phyloP scores from a whole-genome alignment of 208 protist species.

The Leishmania arabica region DNA sequence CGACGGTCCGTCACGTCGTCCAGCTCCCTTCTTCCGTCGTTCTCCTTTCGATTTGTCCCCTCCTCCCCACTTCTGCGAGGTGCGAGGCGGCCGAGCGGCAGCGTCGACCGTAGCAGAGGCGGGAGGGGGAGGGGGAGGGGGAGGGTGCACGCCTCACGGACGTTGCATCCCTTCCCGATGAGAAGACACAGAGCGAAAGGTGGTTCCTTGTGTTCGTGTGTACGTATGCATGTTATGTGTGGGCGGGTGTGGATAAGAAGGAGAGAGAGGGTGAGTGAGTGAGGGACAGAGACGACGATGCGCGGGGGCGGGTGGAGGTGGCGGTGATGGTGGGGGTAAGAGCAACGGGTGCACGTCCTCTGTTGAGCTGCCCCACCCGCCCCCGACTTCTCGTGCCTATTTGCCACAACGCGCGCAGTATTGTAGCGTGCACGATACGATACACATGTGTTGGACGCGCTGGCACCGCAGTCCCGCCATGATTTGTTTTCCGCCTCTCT shows the following conservation, averaged over 20 bases:
- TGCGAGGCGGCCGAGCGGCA: not conserved
- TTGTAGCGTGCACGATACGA: not conserved
- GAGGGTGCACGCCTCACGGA: not conserved
- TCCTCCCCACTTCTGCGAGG: not conserved
- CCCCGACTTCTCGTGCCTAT: not conserved
- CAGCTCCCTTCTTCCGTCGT: not conserved
- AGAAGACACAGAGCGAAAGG: not conserved
- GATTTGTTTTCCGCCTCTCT: no score
- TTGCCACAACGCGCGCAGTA: not conserved
- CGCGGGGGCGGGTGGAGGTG: not conserved
- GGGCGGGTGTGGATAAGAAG: not conserved
- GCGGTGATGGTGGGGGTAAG: not conserved
- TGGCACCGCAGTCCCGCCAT: no score
- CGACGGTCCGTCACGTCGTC: not conserved
- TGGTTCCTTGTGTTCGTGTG: not conserved
- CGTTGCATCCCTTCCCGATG: not conserved
- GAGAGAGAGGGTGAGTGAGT: not conserved
- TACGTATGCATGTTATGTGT: not conserved
- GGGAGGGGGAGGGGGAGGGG: not conserved
- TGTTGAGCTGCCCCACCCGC: not conserved
- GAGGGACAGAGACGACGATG: not conserved
- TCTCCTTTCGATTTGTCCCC: not conserved
- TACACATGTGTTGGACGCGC: not conserved
- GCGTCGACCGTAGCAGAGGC: not conserved
- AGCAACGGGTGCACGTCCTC: not conserved